Conservation (phyloP, 2,329 filamentous ascomycete genomes). For the Knoxdaviesia proteae region DNA sequence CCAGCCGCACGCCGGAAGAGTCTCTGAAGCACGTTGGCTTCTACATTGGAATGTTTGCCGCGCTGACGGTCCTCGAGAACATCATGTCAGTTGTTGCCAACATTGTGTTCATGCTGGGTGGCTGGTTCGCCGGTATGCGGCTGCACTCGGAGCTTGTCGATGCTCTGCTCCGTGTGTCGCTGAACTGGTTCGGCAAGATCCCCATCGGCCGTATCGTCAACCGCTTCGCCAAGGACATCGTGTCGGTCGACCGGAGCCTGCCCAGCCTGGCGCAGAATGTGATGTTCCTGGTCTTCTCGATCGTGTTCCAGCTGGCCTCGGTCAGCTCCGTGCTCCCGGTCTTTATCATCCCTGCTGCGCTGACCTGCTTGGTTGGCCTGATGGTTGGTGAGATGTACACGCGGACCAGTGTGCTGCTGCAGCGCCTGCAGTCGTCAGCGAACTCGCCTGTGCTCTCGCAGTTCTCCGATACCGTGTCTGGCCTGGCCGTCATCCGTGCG, state of each 20-base stretch:
- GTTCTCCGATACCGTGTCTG: slow-evolving; percentile 20
- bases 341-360: slow-evolving; percentile 24
- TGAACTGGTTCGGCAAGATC: slow-evolving; percentile 35
- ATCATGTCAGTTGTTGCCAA: slow-evolving; percentile 20
- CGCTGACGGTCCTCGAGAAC: slow-evolving; percentile 21
- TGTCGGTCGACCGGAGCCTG: slow-evolving; percentile 29
- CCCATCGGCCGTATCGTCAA: slow-evolving; percentile 31
- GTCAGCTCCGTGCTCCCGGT: slow-evolving; percentile 30
- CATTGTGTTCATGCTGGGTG: slow-evolving; percentile 29
- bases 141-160: slow-evolving; percentile 31
- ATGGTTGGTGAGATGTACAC: slow-evolving; percentile 19
- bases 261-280: slow-evolving; percentile 21
- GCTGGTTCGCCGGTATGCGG: slow-evolving; percentile 31
- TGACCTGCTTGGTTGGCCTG: slow-evolving; percentile 23
- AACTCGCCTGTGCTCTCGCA: slow-evolving; percentile 26
- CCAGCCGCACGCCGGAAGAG: slow-evolving; percentile 8
- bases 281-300: slow-evolving; percentile 19
- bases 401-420: slow-evolving; percentile 22
- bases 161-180: slow-evolving; percentile 29
- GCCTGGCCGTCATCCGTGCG: slow-evolving; percentile 21
- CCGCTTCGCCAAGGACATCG: slow-evolving; percentile 34
- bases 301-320: slow-evolving; percentile 23
- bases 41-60: slow-evolving; percentile 31
- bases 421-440: slow-evolving; percentile 22
- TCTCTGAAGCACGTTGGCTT: slow-evolving; percentile 23